Percentiles rank a stretch among this genome's conserved stretches.
phyloP scores from a whole-genome alignment of 1,139 yeast genomes.

The Hemisphaericaspora subhashii region DNA sequence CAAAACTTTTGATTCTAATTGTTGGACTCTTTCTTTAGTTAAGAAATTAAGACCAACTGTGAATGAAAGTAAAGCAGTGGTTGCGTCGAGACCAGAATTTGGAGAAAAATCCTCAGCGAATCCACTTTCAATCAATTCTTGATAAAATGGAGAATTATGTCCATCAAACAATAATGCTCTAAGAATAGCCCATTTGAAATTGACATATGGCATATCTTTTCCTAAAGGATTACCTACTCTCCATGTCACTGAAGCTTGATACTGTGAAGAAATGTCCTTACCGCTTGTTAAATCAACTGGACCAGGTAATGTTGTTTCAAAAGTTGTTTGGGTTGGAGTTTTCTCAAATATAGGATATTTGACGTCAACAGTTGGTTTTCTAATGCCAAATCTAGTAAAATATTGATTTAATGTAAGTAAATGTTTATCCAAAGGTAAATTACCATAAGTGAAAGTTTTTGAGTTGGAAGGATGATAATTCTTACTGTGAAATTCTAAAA shows the following conservation, averaged over 20 bases:
- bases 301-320: slow-evolving; percentile 52
- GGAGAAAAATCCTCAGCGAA: slow-evolving; percentile 84
- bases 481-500: slow-evolving; percentile 68
- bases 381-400: slow-evolving; percentile 54
- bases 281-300: slow-evolving; percentile 76
- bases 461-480: slow-evolving; percentile 92
- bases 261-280: slow-evolving; percentile 66
- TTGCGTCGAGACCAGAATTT: slow-evolving; percentile 84
- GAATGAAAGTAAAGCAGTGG: slow-evolving; percentile 75
- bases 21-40: slow-evolving; percentile 46
- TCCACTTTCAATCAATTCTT: slow-evolving; percentile 79
- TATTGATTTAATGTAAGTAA: slow-evolving; percentile 56
- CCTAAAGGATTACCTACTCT: slow-evolving; percentile 73
- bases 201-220: slow-evolving; percentile 49
- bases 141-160: slow-evolving; percentile 87
- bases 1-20: slow-evolving; percentile 45
- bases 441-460: slow-evolving; percentile 84
- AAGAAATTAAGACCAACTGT: slow-evolving; percentile 87
- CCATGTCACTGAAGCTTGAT: slow-evolving; percentile 86
- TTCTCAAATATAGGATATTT: slow-evolving; percentile 28
- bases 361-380: slow-evolving; percentile 28
- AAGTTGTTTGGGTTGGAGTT: slow-evolving; percentile 5
- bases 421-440: slow-evolving; percentile 63
- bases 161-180: slow-evolving; percentile 82
- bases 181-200: slow-evolving; percentile 73